Evolutionary conservation across 208 protist species (phyloP), one percentile per base, ranked within the genome.

Genomic region (Porcisia deanei): DNA sequence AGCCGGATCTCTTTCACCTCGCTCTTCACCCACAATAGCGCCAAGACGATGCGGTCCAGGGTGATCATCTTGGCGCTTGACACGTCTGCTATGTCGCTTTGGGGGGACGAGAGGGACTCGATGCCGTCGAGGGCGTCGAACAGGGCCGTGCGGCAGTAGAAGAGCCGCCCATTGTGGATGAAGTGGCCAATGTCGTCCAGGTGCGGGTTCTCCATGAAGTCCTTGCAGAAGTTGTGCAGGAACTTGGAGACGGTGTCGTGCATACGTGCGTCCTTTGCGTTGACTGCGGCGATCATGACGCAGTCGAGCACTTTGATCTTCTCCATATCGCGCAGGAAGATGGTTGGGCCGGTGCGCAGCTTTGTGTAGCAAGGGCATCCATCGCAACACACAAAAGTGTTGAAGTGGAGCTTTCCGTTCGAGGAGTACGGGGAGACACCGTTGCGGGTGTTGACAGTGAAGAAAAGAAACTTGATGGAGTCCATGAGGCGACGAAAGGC

Each of bases 261-360:
- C 63, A 92, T 72, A 47, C 81, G 73, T 16, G 39, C 76, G 63
- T 93, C 80, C 55, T 88, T 82, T 16, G 91, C 77, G 59, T 90
- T 90, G 30, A 91, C 83, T 4, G 91, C 87, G 75, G 82, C 86
- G 59, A 95, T 93, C 60, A 91, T 84, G n/a, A 91, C 66, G 70
- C 85, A 91, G 76, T 95, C 91, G 60, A 95, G 85, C 45, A 95
- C 83, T 71, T 95, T 95, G 67, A 81, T 87, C 76, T 91, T 91
- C 69, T 95, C 88, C 64, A 95, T 82, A 69, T 90, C 86, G 63
- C 82, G 79, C 70, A 93, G 83, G 75, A 92, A 93, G n/a, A 93
- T 57, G 16, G 91, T 91, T 66, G 83, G 83, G 45, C 76, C 80
- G n/a, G 73, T 82, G 70, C 82, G 82, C 41, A 95, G 80, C 55